Conservation (phyloP, 2,329 filamentous ascomycete species). For the Diplodia corticola region DNA sequence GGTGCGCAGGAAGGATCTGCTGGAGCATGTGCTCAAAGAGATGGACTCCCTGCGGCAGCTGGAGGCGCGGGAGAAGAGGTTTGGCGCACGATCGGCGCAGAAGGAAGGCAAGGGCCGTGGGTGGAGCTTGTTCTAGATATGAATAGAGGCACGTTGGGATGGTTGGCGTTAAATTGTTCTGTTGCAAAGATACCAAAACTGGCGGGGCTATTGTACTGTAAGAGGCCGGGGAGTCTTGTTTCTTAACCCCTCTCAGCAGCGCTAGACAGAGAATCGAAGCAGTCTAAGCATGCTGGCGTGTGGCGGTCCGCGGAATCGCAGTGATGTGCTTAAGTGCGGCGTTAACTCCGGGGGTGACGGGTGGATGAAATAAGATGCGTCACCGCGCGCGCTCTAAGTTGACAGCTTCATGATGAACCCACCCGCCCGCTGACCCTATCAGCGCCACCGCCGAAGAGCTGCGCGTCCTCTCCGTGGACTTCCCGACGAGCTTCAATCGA, state of each 20-base stretch:
- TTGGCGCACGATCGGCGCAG: conserved; percentile 34
- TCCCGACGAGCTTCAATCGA: conserved; percentile 10
- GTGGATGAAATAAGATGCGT: conserved; percentile 20
- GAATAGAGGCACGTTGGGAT: conserved; percentile 11
- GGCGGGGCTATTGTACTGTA: conserved; percentile 12
- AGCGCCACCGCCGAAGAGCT: conserved; percentile 16
- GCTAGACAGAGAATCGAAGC: conserved; percentile 12
- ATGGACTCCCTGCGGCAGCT: conserved; percentile 88
- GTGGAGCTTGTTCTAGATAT: conserved; percentile 38
- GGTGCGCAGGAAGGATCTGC: conserved; percentile 84
- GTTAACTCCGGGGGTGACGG: conserved; percentile 11
- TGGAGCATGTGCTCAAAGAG: conserved; percentile 91
- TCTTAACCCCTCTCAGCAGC: conserved; percentile 15
- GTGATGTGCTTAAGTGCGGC: conserved; percentile 5
- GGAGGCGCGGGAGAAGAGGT: conserved; percentile 68
- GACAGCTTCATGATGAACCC: background rate
- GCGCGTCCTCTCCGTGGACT: conserved; percentile 3
- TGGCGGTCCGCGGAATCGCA: background rate
- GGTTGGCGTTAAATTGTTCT: conserved; percentile 23
- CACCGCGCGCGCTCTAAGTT: conserved; percentile 1
- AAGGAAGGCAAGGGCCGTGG: conserved; percentile 32
- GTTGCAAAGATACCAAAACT: conserved; percentile 24
- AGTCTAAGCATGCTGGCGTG: conserved; percentile 9
- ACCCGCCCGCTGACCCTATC: conserved; percentile 13
- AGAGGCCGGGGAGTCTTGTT: background rate